Evolutionary conservation across 352 stramenopile genomes (phyloP), one percentile per base, ranked within the genome.

Genomic region (Phytopythium mirpurense): DNA sequence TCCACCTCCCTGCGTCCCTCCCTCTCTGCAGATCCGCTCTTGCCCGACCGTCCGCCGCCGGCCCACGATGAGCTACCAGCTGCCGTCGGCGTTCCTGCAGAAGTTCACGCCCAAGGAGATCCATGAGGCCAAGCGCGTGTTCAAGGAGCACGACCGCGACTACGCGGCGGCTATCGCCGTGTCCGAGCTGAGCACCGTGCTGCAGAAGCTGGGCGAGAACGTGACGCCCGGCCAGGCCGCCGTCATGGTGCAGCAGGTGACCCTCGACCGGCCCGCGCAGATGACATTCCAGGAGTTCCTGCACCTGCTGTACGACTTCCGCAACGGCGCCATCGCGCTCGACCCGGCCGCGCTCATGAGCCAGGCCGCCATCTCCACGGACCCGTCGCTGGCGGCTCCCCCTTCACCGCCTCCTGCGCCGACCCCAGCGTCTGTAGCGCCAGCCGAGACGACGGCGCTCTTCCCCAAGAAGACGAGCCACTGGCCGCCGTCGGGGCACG

Each of bases 71-170:
- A 90, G 81, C 67, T 94, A 94, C 72, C 78, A 90, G 50, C 64
- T 94, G 21, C 84, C 81, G 32, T 91, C 81, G 27, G 65, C 72
- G 43, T 94, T 92, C 56, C 54, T 94, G 48, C 83, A 92, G 55
- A 92, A 92, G 60, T 92, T 94, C 59, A 84, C 80, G 56, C 84
- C 83, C 60, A 90, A 88, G 59, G 84, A 95, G 65, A 92, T 91
- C 65, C 76, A 92, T 57, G 78, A 93, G 63, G 70, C 90, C 62
- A 91, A 93, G 64, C 73, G 77, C 57, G 77, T 87, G 31, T 95
- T 95, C 64, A 89, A 90, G 54, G 75, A 89, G 69, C 85, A 90
- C 51, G 84, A 95, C 63, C 59, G 56, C 47, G 78, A 95, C 65
- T 79, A 76, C 44, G 67, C 67, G 14, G 84, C 78, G 6, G 77